Evolutionary conservation across 805 yeast genomes (phyloP).

Genomic region (Teunomyces aglyptinius): DNA sequence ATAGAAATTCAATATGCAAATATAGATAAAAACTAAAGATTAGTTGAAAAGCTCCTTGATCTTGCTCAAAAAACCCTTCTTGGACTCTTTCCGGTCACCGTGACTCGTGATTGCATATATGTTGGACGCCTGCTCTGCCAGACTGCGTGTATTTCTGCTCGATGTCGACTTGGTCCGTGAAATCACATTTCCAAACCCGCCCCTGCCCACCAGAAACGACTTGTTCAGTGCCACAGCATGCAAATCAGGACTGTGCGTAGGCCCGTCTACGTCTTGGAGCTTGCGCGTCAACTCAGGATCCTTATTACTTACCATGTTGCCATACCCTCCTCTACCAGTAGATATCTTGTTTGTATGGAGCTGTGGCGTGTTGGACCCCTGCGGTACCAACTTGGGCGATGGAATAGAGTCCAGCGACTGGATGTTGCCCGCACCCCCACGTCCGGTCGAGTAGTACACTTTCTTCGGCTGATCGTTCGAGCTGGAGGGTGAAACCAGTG

Average conservation of each 20-base stretch:
- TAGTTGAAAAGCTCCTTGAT: conserved; percentile 30
- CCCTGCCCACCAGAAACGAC: conserved; percentile 57
- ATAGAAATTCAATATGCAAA: neutral
- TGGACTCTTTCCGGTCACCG: conserved; percentile 24
- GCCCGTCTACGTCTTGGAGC: conserved; percentile 63
- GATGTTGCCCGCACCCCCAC: conserved; percentile 80
- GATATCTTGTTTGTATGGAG: conserved; percentile 54
- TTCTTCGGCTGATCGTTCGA: conserved; percentile 17
- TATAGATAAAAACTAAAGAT: neutral
- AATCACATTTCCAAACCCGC: conserved; percentile 63
- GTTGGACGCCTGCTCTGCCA: conserved; percentile 13
- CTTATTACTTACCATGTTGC: conserved; percentile 65
- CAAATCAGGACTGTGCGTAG: conserved; percentile 24
- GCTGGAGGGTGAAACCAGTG: conserved; percentile 7
- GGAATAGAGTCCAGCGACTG: conserved; percentile 39
- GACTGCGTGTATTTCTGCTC: conserved; percentile 17
- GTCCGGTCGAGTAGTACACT: conserved; percentile 60
- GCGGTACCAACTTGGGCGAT: conserved; percentile 54
- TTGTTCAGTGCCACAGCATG: conserved; percentile 44
- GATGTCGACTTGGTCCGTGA: conserved; percentile 28
- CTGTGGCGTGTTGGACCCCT: conserved; percentile 62
- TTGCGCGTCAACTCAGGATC: conserved; percentile 58
- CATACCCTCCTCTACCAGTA: conserved; percentile 80
- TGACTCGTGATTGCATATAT: conserved; percentile 37
- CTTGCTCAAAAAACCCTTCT: conserved; percentile 41